Percentiles rank a stretch among this genome's conserved stretches.
These are phyloP conservation scores for Psilocybe cyanescens DNA, from an alignment of 768 basidiomycete genomes.

Conservation along the genomic window DNA sequence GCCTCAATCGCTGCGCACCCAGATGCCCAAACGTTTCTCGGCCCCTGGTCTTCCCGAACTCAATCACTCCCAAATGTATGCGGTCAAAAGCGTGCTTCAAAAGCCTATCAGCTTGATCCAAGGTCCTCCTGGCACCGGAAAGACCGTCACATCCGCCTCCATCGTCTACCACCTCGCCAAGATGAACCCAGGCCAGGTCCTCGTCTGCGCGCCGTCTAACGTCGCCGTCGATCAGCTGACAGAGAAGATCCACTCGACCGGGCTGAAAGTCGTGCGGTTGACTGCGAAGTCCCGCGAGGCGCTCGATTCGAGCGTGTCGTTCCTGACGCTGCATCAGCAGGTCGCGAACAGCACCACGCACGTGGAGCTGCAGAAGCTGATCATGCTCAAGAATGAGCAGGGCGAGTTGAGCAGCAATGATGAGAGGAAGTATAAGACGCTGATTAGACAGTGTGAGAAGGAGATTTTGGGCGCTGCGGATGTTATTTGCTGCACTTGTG, in stretches of 20 bases:
- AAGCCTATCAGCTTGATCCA: slow-evolving; percentile 98
- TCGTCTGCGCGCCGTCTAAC: slow-evolving; percentile 98
- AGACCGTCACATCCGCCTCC: slow-evolving; percentile 98
- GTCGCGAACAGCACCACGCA: slow-evolving; percentile 97
- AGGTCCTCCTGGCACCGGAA: slow-evolving; percentile 98
- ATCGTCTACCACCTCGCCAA: slow-evolving; percentile 98
- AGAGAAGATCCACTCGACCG: slow-evolving; percentile 99
- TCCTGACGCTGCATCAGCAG: slow-evolving; percentile 95
- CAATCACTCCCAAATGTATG: slow-evolving; percentile 99
- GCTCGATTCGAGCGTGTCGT: slow-evolving; percentile 91
- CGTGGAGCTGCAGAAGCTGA: slow-evolving; percentile 96
- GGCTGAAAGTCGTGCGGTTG: slow-evolving; percentile 95
- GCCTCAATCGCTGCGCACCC: slow-evolving; percentile 86
- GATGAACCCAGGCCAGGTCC: slow-evolving; percentile 99
- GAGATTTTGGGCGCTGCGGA: slow-evolving; percentile 95
- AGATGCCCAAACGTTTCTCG: slow-evolving; percentile 97
- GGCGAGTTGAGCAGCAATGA: slow-evolving; percentile 96
- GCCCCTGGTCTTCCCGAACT: slow-evolving; percentile 97
- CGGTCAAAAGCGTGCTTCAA: slow-evolving; percentile 97
- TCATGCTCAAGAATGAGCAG: slow-evolving; percentile 96
- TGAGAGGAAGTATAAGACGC: slow-evolving; percentile 96
- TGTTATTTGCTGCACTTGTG: slow-evolving; percentile 98
- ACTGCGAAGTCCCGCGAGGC: slow-evolving; percentile 99
- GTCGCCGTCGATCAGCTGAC: slow-evolving; percentile 99
- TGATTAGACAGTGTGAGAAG: slow-evolving; percentile 95